phyloP scores from a whole-genome alignment of 2,329 filamentous ascomycete genomes.

The Colletotrichum lini region DNA sequence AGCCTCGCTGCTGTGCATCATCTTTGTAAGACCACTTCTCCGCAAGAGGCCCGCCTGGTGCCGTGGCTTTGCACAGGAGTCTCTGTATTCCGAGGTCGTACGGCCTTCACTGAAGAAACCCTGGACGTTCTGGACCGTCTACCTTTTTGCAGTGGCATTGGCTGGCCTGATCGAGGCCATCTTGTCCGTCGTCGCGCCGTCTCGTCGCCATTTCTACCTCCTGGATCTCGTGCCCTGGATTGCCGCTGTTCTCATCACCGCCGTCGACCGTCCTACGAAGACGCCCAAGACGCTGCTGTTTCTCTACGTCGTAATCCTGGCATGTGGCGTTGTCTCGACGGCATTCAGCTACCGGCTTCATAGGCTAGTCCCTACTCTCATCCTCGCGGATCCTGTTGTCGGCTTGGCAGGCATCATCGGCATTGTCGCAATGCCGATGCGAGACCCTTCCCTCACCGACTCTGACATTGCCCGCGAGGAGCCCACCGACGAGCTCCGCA shows the following conservation, averaged over 20 bases:
- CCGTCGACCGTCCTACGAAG: constrained; percentile 56
- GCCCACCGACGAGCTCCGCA: constrained; percentile 74
- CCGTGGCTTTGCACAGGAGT: constrained; percentile 60
- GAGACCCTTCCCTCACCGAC: constrained; percentile 68
- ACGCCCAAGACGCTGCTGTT: constrained; percentile 58
- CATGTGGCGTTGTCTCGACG: constrained; percentile 50
- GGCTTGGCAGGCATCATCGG: constrained; percentile 47
- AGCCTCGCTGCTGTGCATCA: constrained; percentile 50
- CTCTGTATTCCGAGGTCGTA: constrained; percentile 40
- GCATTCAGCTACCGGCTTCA: constrained; percentile 45
- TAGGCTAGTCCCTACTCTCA: constrained; percentile 45
- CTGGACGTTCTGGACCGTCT: constrained; percentile 58
- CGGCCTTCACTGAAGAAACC: constrained; percentile 43
- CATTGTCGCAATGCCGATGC: constrained; percentile 77
- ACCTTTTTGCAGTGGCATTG: constrained; percentile 51
- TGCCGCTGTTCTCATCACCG: constrained; percentile 53
- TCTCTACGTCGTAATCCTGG: constrained; percentile 55
- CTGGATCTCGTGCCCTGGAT: constrained; percentile 59
- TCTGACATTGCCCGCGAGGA: constrained; percentile 72
- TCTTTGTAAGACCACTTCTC: constrained; percentile 45
- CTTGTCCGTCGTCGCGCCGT: constrained; percentile 49
- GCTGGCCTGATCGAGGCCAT: constrained; percentile 54
- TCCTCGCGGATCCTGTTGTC: constrained; percentile 46
- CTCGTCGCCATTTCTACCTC: constrained; percentile 47
- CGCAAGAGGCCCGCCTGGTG: constrained; percentile 57